Evolutionary conservation across 306 rosid species (phyloP).

Genomic region (Medicago ruthenica): DNA sequence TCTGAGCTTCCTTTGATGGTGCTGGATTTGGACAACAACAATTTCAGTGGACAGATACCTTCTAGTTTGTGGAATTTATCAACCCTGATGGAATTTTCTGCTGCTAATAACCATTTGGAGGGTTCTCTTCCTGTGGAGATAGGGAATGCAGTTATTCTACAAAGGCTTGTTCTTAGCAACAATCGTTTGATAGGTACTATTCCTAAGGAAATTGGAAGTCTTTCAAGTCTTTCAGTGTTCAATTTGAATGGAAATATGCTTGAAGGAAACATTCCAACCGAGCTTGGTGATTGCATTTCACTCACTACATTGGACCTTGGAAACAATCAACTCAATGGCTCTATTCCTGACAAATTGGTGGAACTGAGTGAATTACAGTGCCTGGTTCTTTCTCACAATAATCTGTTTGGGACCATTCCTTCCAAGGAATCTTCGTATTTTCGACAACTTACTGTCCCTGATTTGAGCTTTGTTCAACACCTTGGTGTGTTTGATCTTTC

Average conservation of each 20-base stretch:
- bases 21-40: conserved; percentile 81
- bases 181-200: conserved; percentile 71
- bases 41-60: conserved; percentile 79
- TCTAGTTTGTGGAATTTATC: conserved; percentile 62
- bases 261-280: conserved; percentile 73
- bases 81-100: conserved; percentile 82
- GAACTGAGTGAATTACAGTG: conserved; percentile 76
- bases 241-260: conserved; percentile 82
- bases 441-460: conserved; percentile 75
- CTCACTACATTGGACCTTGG: conserved; percentile 92
- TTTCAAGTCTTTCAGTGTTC: conserved; percentile 70
- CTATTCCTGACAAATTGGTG: conserved; percentile 72
- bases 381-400: conserved; percentile 88
- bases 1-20: conserved; percentile 82
- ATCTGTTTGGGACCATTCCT: conserved; percentile 88
- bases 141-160: conserved; percentile 64
- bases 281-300: conserved; percentile 67
- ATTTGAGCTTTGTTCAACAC: conserved; percentile 88
- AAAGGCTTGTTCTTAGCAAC: conserved; percentile 78
- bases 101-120: conserved; percentile 73
- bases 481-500: conserved; percentile 91
- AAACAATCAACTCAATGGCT: conserved; percentile 68
- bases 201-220: conserved; percentile 77
- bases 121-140: conserved; percentile 80
- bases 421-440: conserved; percentile 67